These are phyloP conservation scores for Wickerhamomyces silvicola DNA, from an alignment of 805 yeast genomes.

Conservation along the genomic window DNA sequence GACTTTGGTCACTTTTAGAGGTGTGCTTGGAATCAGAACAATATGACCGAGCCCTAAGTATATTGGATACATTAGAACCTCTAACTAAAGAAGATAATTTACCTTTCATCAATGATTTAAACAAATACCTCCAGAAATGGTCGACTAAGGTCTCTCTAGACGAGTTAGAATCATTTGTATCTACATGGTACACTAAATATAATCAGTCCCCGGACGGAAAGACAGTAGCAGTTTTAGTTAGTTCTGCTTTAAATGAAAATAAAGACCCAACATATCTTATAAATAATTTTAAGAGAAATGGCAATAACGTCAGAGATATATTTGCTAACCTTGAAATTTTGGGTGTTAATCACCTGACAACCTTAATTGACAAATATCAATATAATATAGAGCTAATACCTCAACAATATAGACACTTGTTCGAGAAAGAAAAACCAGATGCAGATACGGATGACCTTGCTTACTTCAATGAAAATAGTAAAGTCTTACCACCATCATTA, in stretches of 20 bases:
- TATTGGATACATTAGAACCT: conserved; percentile 55
- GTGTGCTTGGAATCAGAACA: conserved; percentile 67
- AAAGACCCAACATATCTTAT: conserved; percentile 18
- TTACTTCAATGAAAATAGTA: conserved; percentile 2
- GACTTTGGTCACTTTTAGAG: conserved; percentile 71
- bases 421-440: conserved; percentile 8
- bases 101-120: conserved; percentile 59
- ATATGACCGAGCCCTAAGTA: conserved; percentile 61
- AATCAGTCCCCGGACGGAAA: conserved; percentile 42
- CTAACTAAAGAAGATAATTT: conserved; percentile 32
- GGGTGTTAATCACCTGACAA: conserved; percentile 39
- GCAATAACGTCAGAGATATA: conserved; percentile 17
- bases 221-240: conserved; percentile 54
- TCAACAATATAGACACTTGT: conserved; percentile 27
- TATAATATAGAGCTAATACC: conserved; percentile 22
- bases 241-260: conserved; percentile 13
- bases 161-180: conserved; percentile 39
- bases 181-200: conserved; percentile 25
- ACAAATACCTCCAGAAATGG: conserved; percentile 47
- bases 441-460: conserved; percentile 2
- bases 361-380: conserved; percentile 14
- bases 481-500: conserved; percentile 32
- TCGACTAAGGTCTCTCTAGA: conserved; percentile 32
- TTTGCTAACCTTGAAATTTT: conserved; percentile 39
- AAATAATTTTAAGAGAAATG: conserved; percentile 23